These are phyloP conservation scores for Lyophyllum semitale DNA, from an alignment of 768 basidiomycete species.

Conservation along the genomic window DNA sequence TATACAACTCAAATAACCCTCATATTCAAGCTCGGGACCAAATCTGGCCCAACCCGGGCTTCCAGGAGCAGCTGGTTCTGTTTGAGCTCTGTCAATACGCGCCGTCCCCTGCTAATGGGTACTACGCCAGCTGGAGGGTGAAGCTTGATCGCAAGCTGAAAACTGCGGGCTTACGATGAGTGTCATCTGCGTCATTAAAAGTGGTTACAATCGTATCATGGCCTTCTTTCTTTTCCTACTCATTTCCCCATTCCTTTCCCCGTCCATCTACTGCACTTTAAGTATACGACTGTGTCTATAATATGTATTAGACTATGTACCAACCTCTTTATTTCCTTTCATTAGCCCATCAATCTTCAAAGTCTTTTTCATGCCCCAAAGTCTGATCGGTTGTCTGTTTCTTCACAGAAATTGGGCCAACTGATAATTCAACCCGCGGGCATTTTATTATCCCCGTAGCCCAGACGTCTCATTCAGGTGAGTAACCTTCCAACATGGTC, in stretches of 20 bases:
- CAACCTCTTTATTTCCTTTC: conserved; percentile 5
- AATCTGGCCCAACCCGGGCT: conserved; percentile 79
- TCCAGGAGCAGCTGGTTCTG: conserved; percentile 76
- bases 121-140: conserved; percentile 67
- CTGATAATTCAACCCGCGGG: neutral
- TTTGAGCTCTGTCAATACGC: conserved; percentile 74
- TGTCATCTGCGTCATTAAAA: conserved; percentile 11
- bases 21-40: conserved; percentile 62
- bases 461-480: neutral
- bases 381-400: neutral
- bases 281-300: conserved; percentile 1
- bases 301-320: conserved; percentile 1
- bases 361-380: neutral
- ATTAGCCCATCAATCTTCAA: neutral
- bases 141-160: conserved; percentile 52
- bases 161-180: conserved; percentile 37
- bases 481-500: neutral
- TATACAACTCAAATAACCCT: neutral
- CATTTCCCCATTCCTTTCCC: neutral
- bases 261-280: neutral
- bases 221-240: conserved; percentile 2
- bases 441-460: neutral
- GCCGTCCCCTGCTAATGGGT: conserved; percentile 59
- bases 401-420: neutral
- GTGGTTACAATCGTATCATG: neutral